phyloP scores from a whole-genome alignment of 2,329 filamentous ascomycete species.

The Pseudogymnoascus sp. region DNA sequence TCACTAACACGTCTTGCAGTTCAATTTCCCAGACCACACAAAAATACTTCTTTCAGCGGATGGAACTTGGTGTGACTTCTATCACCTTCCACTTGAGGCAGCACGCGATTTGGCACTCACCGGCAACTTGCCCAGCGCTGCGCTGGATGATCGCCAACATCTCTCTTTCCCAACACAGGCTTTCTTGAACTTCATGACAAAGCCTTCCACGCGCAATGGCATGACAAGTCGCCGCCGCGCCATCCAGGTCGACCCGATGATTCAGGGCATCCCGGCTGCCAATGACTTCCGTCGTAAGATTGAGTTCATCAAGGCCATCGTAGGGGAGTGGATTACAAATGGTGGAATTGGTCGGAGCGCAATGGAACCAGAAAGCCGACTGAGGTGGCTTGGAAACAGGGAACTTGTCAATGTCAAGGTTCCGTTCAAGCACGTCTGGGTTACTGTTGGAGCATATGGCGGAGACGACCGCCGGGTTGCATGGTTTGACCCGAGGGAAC shows the following conservation, averaged over 20 bases:
- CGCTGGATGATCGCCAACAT: conserved; percentile 61
- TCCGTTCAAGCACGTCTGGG: conserved; percentile 59
- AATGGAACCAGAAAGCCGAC: conserved; percentile 43
- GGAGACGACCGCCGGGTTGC: conserved; percentile 40
- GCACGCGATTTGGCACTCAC: conserved; percentile 55
- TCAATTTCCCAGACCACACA: conserved; percentile 84
- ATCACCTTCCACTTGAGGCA: conserved; percentile 65
- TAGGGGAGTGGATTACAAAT: conserved; percentile 63
- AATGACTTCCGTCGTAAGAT: conserved; percentile 70
- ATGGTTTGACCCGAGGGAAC: conserved; percentile 28
- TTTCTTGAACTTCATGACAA: conserved; percentile 56
- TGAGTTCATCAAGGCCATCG: conserved; percentile 59
- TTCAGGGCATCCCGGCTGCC: conserved; percentile 58
- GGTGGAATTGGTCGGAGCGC: conserved; percentile 62
- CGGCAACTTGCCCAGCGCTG: conserved; percentile 61
- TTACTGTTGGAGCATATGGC: conserved; percentile 56
- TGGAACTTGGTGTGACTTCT: conserved; percentile 70
- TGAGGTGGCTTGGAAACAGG: conserved; percentile 51
- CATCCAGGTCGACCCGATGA: conserved; percentile 47
- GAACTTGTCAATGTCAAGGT: conserved; percentile 45
- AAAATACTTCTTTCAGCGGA: conserved; percentile 71
- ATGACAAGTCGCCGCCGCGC: conserved; percentile 16
- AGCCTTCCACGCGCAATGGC: conserved; percentile 43
- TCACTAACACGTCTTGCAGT: conserved; percentile 37
- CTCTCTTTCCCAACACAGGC: conserved; percentile 66